Evolutionary conservation across 805 yeast species (phyloP).

Genomic region (Wickerhamiella bombiphila): DNA sequence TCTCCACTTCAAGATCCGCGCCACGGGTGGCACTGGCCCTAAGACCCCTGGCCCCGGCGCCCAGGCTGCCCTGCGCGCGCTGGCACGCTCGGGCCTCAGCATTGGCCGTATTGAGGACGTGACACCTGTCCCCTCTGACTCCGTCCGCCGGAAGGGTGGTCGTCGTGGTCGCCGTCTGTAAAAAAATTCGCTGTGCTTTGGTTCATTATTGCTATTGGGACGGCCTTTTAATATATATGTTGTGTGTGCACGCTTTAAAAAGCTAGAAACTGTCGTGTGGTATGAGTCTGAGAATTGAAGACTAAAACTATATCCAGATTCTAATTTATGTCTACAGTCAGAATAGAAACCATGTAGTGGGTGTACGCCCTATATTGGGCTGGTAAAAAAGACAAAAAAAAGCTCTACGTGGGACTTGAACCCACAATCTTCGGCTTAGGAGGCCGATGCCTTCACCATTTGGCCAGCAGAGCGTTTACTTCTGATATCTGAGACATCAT

Average conservation of each 20-base stretch:
- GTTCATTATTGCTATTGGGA: constrained; percentile 7
- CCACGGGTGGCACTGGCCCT: constrained; percentile 99
- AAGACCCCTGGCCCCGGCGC: constrained; percentile 99
- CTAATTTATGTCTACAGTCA: no score
- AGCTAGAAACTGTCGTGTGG: not conserved
- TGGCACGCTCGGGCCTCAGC: constrained; percentile 99
- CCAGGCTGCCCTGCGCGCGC: constrained; percentile 97
- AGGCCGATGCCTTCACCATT: constrained; percentile 55
- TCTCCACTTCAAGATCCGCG: constrained; percentile 98
- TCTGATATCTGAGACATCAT: no score
- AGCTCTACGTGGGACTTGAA: constrained; percentile 48
- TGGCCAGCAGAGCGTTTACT: constrained; percentile 30
- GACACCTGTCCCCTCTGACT: constrained; percentile 99
- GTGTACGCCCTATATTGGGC: no score
- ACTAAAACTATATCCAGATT: no score
- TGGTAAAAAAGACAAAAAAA: not conserved
- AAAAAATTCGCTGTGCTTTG: no score
- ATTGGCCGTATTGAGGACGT: constrained; percentile 99
- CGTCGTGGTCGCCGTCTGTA: constrained; percentile 99
- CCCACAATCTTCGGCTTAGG: constrained; percentile 58
- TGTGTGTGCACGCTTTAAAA: not conserved
- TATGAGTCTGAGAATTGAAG: no score
- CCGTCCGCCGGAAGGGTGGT: constrained; percentile 99
- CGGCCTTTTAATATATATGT: not conserved
- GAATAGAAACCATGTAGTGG: no score